These are phyloP conservation scores for Neonectria hederae DNA, from an alignment of 2,329 filamentous ascomycete species.

Conservation along the genomic window DNA sequence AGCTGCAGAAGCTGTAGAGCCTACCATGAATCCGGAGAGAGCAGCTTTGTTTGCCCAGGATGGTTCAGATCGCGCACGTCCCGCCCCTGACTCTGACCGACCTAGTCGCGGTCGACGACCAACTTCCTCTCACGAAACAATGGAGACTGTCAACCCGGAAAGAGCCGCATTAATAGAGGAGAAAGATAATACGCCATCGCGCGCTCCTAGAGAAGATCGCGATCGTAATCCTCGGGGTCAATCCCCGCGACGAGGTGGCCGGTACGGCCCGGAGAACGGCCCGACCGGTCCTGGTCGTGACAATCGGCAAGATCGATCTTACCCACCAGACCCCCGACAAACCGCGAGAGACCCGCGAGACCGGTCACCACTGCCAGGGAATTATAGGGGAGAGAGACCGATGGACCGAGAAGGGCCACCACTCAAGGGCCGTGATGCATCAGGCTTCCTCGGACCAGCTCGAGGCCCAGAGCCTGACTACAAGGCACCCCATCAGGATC, in stretches of 20 bases:
- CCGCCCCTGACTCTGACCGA: slow-evolving; percentile 44
- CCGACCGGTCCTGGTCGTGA: slow-evolving; percentile 54
- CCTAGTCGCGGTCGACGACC: slow-evolving; percentile 42
- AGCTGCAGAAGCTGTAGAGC: slow-evolving; percentile 49
- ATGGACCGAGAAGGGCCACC: slow-evolving; percentile 51
- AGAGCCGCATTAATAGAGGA: slow-evolving; percentile 58
- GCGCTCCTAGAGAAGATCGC: slow-evolving; percentile 56
- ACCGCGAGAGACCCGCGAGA: slow-evolving; percentile 46
- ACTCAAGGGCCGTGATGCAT: slow-evolving; percentile 54
- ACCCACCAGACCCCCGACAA: slow-evolving; percentile 47
- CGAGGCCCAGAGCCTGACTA: slow-evolving; percentile 60
- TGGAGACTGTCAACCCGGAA: slow-evolving; percentile 58
- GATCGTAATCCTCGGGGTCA: slow-evolving; percentile 53
- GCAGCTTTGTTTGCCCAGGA: slow-evolving; percentile 59
- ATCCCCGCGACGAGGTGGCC: slow-evolving; percentile 59
- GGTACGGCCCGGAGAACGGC: slow-evolving; percentile 44
- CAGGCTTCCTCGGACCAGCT: slow-evolving; percentile 49
- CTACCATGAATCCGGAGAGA: slow-evolving; percentile 65
- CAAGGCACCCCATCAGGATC: slow-evolving; percentile 64
- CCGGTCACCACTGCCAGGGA: slow-evolving; percentile 43
- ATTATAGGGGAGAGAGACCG: slow-evolving; percentile 47
- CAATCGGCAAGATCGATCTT: slow-evolving; percentile 57
- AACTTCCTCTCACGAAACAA: slow-evolving; percentile 38
- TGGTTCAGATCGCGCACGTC: slow-evolving; percentile 39
- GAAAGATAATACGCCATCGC: slow-evolving; percentile 46